A percentile compares a stretch with the other conserved stretches of the same genome.
Conservation (phyloP, 208 protist species). For the Acanthamoeba triangularis region DNA sequence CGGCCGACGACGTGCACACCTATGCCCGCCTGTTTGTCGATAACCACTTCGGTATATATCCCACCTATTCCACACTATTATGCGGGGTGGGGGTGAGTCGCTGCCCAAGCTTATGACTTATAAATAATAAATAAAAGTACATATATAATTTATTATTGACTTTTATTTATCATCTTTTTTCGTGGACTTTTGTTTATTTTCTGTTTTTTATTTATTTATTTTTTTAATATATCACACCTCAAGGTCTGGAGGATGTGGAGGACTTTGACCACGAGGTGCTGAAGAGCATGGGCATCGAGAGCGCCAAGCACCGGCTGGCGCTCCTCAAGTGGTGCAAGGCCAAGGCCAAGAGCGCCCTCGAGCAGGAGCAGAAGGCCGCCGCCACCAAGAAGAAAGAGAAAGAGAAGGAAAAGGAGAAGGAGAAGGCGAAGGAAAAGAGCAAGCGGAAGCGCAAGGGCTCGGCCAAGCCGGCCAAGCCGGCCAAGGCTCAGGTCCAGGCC, state of each 20-base stretch:
- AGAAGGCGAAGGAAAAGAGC: background rate
- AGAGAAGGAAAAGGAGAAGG: background rate
- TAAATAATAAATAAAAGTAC: too few relatives aligned
- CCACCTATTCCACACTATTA: too few relatives aligned
- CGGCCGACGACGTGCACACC: background rate
- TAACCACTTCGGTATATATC: background rate
- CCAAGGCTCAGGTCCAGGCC: background rate
- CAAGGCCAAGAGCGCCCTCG: background rate
- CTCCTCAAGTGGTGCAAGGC: constrained; percentile 31
- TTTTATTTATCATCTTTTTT: background rate
- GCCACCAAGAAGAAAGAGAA: background rate
- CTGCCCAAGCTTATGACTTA: too few relatives aligned
- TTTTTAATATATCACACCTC: background rate
- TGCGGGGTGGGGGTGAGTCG: too few relatives aligned
- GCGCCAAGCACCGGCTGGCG: constrained; percentile 22
- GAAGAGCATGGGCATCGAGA: constrained; percentile 49
- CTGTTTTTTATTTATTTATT: background rate
- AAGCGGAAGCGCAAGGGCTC: background rate
- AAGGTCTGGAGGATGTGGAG: background rate
- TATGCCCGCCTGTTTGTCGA: background rate
- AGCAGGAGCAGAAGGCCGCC: background rate
- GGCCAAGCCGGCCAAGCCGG: background rate
- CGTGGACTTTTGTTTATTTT: background rate
- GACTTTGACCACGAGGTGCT: constrained; percentile 55
- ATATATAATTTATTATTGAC: too few relatives aligned